These are phyloP conservation scores for Petunia axillaris DNA, from an alignment of 257 asterid genomes.

Conservation along the genomic window DNA sequence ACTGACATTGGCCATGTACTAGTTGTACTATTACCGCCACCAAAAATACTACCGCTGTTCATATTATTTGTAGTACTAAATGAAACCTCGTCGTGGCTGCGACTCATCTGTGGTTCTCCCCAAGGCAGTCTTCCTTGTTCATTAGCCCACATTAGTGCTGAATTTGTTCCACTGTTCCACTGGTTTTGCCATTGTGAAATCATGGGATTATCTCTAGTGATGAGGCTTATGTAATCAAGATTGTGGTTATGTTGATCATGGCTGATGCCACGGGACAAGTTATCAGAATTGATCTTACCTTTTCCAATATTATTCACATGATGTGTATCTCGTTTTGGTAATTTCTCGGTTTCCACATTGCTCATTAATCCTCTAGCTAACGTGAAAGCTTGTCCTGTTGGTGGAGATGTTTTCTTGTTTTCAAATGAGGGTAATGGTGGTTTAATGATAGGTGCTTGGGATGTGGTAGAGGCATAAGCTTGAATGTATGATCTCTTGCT, in stretches of 20 bases:
- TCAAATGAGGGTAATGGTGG: neutral
- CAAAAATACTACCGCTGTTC: neutral
- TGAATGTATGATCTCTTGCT: conserved; percentile 35
- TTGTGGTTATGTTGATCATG: neutral
- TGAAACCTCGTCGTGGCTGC: conserved; percentile 32
- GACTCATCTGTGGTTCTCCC: conserved; percentile 39
- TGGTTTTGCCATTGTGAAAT: neutral
- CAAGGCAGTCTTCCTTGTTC: conserved; percentile 32
- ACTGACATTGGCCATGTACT: conserved; percentile 43
- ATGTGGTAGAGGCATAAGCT: conserved; percentile 16
- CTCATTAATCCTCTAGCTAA: neutral
- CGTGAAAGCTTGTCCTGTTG: neutral
- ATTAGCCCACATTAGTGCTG: conserved; percentile 8
- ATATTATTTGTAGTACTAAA: conserved; percentile 24
- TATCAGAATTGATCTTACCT: neutral
- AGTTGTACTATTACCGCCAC: conserved; percentile 26
- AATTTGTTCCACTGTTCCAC: conserved; percentile 4
- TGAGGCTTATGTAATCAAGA: conserved; percentile 25
- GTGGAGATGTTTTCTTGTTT: neutral
- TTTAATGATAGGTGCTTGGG: neutral
- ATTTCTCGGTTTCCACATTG: conserved; percentile 3
- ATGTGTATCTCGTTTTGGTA: neutral
- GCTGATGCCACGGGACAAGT: neutral
- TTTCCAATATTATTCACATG: neutral
- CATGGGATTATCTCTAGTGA: conserved; percentile 8